These are phyloP conservation scores for Solanum peruvianum DNA, from an alignment of 257 asterid genomes.

Conservation along the genomic window DNA sequence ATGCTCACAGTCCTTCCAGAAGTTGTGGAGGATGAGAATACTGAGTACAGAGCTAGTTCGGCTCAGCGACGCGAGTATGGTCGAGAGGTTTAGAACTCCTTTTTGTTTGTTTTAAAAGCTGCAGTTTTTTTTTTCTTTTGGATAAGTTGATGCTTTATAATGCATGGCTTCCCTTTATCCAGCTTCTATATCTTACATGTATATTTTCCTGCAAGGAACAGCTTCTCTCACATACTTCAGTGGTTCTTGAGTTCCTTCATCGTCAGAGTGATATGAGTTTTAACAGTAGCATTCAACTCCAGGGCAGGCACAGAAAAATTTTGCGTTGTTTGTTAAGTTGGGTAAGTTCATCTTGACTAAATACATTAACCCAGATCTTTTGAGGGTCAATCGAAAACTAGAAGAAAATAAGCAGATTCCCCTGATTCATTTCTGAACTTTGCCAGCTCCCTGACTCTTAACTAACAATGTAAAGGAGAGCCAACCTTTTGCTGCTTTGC, in stretches of 20 bases:
- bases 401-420: not conserved
- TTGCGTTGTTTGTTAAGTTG: conserved; percentile 88
- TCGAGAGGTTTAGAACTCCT: conserved; percentile 44
- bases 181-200: conserved; percentile 17
- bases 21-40: conserved; percentile 59
- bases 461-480: too few species aligned
- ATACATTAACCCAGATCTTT: not conserved
- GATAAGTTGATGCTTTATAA: not conserved
- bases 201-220: conserved; percentile 28
- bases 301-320: conserved; percentile 56
- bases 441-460: too few species aligned
- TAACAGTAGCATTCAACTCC: conserved; percentile 30
- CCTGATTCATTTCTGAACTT: too few species aligned
- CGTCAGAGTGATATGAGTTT: conserved; percentile 50
- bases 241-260: conserved; percentile 71
- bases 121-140: not conserved
- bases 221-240: conserved; percentile 77
- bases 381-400: not conserved
- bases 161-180: not conserved
- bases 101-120: not conserved
- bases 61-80: conserved; percentile 55
- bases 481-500: too few species aligned
- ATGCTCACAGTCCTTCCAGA: conserved; percentile 84
- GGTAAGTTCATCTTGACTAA: conserved; percentile 36
- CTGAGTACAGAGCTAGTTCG: conserved; percentile 35